Evolutionary conservation across 1,284 basidiomycete species (phyloP).

Genomic region (Somion occarium): DNA sequence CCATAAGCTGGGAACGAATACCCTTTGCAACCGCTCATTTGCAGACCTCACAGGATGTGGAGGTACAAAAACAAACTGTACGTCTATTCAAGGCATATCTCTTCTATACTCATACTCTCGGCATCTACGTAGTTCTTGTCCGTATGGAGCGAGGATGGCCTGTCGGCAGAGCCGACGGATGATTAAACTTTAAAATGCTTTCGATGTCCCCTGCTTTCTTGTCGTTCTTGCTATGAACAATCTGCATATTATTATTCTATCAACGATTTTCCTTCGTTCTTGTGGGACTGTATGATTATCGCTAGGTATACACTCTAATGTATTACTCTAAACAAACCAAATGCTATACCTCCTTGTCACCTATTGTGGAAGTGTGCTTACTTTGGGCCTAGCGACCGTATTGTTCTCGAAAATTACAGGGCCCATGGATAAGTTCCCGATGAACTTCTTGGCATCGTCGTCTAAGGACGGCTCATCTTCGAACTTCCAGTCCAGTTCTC

Average conservation of each 20-base stretch:
- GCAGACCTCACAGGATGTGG: constrained; percentile 52
- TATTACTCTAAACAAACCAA: background rate
- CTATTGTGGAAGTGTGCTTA: too few relatives aligned
- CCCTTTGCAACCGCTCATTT: constrained; percentile 59
- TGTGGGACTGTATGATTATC: background rate
- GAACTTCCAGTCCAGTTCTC: constrained; percentile 62
- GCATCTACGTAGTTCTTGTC: constrained; percentile 54
- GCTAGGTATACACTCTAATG: background rate
- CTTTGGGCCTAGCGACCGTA: constrained; percentile 1
- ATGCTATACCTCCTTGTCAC: constrained; percentile 1
- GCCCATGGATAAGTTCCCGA: constrained; percentile 49
- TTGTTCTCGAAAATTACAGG: constrained; percentile 46
- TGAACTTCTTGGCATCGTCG: constrained; percentile 38
- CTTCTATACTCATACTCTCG: constrained; percentile 4
- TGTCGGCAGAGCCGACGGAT: constrained; percentile 66
- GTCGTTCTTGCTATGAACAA: constrained; percentile 12
- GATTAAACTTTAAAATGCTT: constrained; percentile 12
- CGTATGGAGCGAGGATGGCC: constrained; percentile 78
- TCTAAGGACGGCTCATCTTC: constrained; percentile 60
- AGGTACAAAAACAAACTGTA: constrained; percentile 41
- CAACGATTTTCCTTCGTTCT: background rate
- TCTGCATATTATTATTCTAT: constrained; percentile 15
- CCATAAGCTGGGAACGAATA: constrained; percentile 68
- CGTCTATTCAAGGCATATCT: background rate
- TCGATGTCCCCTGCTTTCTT: constrained; percentile 2